phyloP scores from a whole-genome alignment of 495 filamentous ascomycete species.

The Podospora conica region DNA sequence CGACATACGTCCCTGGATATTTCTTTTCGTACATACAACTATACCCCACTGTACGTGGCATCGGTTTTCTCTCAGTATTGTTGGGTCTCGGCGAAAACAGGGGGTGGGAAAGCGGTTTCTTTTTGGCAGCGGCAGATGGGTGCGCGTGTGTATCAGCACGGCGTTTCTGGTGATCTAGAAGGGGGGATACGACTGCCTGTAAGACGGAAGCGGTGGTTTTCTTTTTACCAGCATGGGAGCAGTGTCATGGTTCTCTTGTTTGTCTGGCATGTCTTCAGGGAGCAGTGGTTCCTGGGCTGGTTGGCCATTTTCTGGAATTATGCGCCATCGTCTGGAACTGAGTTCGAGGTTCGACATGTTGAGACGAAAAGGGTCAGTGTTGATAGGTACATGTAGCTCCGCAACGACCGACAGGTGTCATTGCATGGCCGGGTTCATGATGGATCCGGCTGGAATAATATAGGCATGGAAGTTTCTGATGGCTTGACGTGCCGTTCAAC shows the following conservation, averaged over 20 bases:
- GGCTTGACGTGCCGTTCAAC: background rate
- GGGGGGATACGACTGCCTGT: background rate
- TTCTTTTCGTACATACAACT: background rate
- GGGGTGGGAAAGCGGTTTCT: background rate
- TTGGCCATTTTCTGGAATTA: background rate
- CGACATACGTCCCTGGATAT: background rate
- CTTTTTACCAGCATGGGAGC: too few relatives aligned
- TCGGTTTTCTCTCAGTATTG: background rate
- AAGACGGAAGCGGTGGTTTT: too few relatives aligned
- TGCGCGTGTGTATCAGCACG: background rate
- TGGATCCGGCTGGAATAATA: background rate
- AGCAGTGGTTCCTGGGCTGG: background rate
- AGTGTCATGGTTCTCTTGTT: too few relatives aligned
- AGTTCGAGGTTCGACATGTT: background rate
- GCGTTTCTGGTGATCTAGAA: background rate
- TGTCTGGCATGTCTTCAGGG: too few relatives aligned
- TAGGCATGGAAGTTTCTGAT: background rate
- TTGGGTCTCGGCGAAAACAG: background rate
- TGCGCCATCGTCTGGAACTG: background rate
- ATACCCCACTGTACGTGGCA: background rate
- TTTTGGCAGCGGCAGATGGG: background rate
- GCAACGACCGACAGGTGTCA: background rate
- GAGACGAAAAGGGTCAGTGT: background rate
- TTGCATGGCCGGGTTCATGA: background rate
- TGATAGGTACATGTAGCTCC: background rate